Evolutionary conservation across 768 basidiomycete genomes (phyloP), one percentile per base, ranked within the genome.

Genomic region (Agaricus sinodeliciosus): DNA sequence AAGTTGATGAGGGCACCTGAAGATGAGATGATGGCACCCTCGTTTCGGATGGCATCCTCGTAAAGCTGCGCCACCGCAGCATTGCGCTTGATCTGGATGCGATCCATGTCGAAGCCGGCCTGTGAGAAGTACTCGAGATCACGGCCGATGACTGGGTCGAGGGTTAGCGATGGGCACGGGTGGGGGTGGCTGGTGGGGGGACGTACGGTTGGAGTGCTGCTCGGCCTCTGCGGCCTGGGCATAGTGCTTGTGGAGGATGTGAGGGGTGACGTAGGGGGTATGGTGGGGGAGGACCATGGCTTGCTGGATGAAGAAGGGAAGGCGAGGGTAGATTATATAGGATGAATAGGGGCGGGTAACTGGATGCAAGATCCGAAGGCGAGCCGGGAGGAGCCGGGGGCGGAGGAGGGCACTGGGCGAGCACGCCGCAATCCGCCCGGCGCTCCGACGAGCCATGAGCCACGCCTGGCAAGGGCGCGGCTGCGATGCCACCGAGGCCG

Each of bases 1-100:
- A 98, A 99, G 81, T 99, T 99, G 84, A 99, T 99, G 63, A 99
- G 76, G 16, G 96, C 94, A 48, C 96, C 96, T 5, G 85, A 90
- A 27, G 90, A 84, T 50, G 96, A 94, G 72, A 99, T 89, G 75
- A 99, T 90, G 62, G 96, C 96, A 54, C 95, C 95, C 67, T 99
- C 96, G 71, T 97, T 95, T 60, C 92, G 86, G 74, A 98, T 86
- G 62, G 96, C 96, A 62, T 99, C 96, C 67, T 99, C 96, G 72
- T 96, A 96, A 40, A 95, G 86, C 61, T 85, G 80, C 0, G 94
- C 91, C 40, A 86, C 84, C 18, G 92, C 80, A 1, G 92, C 92
- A 59, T 95, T 95, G 71, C 92, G 90, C 73, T 91, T 94, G 71
- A 99, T 79, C 68, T 93, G 88, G 71, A 98, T 93, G 61, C 88